Conservation (phyloP, 129 eudicot genomes). For the Ambrosia artemisiifolia region DNA sequence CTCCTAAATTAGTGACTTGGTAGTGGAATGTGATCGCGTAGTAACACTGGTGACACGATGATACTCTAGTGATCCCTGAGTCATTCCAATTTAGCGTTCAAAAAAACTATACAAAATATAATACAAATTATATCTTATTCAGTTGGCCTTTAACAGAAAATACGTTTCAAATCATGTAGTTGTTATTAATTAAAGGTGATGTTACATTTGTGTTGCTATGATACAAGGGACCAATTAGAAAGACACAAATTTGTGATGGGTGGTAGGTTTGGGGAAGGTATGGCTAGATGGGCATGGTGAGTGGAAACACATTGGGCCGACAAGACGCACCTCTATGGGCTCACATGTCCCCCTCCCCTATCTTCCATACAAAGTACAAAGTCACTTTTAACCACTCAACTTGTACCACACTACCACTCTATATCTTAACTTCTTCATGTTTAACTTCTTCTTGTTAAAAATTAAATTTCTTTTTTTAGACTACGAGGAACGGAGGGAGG, state of each 20-base stretch:
- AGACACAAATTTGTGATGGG: slow-evolving; percentile 27
- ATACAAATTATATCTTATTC: not conserved
- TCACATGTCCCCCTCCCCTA: slow-evolving; percentile 34
- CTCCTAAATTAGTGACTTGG: too few relatives aligned
- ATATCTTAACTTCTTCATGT: slow-evolving; percentile 3
- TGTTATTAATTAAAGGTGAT: not conserved
- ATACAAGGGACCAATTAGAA: slow-evolving; percentile 26
- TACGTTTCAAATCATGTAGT: not conserved
- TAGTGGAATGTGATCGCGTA: too few relatives aligned
- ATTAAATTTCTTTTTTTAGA: not conserved
- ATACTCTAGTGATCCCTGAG: too few relatives aligned
- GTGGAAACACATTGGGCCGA: slow-evolving; percentile 33
- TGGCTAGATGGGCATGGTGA: slow-evolving; percentile 27
- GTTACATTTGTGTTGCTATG: slow-evolving; percentile 16
- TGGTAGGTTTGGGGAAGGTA: slow-evolving; percentile 25
- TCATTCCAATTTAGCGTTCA: too few relatives aligned
- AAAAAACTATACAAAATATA: too few relatives aligned
- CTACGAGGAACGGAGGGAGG: too few relatives aligned
- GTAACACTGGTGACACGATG: too few relatives aligned
- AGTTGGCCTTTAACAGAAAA: not conserved
- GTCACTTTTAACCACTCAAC: slow-evolving; percentile 28
- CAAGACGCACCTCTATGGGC: slow-evolving; percentile 39
- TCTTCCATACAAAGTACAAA: slow-evolving; percentile 21
- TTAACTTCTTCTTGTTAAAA: not conserved
- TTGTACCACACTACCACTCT: slow-evolving; percentile 32